Conservation (phyloP, 768 basidiomycete species). For the Lyophyllum decastes region DNA sequence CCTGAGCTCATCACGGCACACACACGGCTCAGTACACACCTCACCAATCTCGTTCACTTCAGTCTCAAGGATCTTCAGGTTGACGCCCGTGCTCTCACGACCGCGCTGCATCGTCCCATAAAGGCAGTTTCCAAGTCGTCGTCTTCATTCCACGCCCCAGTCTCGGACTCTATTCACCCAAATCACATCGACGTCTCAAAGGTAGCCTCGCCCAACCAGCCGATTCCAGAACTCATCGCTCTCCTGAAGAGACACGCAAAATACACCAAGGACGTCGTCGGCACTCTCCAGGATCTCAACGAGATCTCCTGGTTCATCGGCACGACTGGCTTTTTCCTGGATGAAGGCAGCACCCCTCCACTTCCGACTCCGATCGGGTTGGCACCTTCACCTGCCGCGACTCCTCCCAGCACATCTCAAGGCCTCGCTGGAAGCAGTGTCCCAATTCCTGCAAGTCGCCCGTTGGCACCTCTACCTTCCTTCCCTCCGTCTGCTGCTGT, state of each 20-base stretch:
- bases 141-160: not conserved
- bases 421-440: not conserved
- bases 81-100: not conserved
- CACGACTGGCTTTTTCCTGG: not conserved
- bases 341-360: not conserved
- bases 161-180: too few relatives aligned
- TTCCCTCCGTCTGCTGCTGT: not conserved
- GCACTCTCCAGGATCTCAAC: not conserved
- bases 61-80: not conserved
- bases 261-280: not conserved
- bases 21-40: not conserved
- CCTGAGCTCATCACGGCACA: too few relatives aligned
- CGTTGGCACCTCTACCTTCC: not conserved
- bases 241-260: not conserved
- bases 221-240: not conserved
- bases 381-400: not conserved
- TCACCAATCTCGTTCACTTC: not conserved
- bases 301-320: not conserved
- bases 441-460: not conserved
- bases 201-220: not conserved
- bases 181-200: not conserved
- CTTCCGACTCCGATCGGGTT: not conserved
- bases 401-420: not conserved
- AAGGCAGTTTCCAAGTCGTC: not conserved
- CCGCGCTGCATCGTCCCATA: not conserved